Base-by-base conservation (phyloP, 2,329 filamentous ascomycete genomes). In the Capronia americana region DNA sequence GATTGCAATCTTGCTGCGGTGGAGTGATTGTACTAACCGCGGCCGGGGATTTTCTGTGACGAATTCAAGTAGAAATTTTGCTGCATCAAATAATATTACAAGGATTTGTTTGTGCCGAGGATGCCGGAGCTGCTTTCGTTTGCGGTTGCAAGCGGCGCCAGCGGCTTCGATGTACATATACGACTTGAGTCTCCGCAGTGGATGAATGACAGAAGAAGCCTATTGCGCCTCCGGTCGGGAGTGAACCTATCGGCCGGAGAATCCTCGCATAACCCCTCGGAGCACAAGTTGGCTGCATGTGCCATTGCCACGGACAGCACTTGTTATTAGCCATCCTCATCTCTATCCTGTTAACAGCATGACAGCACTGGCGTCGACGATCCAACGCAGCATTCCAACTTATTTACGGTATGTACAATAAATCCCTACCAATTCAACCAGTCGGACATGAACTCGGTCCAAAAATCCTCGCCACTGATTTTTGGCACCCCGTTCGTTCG, bases 381-480 rank as follows among this genome's bases (percentile, higher is more conserved):
- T 57, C 24, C 6, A 12, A 23, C 20, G 4, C 54, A 57, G 1
- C 2, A 32, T 24, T 26, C 4, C 11, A 34, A 4, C 10, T 12
- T 34, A 12, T 34, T 12, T 34, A 30, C 30, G 4, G 32, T 12
- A n/a, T n/a, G n/a, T n/a, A n/a, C 32, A 34, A 34, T 34, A 10
- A 2, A 44, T n/a, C 7, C 4, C 57, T 61, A 69, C 64, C 64
- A 66, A 54, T 66, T 41, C n/a, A 69, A 28, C 64, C 64, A 69
- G 17, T 69, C 67, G 17, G 67, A 69, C 64, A 69, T 66, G 30
- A 69, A 69, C 20, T 69, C 64, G 24, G 26, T 32, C 67, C 67
- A 69, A 12, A 66, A 62, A n/a, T 61, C 50, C 17, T 69, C 67
- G 10, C 23, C 57, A 12, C 17, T 30, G 10, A 10, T 4, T 8